Evolutionary conservation across 1,284 basidiomycete genomes (phyloP), one percentile per base, ranked within the genome.

Genomic region (Cryptococcus deneoformans): DNA sequence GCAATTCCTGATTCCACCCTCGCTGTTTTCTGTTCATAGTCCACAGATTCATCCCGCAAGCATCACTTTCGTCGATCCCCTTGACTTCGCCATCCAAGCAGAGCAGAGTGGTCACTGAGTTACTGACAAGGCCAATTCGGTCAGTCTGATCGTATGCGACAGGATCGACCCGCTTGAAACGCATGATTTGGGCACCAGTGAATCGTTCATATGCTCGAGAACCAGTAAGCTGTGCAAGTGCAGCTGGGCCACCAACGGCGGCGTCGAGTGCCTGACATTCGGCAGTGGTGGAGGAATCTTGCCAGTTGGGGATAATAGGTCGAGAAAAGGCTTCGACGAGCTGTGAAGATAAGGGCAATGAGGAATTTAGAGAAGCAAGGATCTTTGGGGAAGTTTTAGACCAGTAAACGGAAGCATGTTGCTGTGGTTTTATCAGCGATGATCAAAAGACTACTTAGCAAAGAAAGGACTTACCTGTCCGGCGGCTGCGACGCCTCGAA

Each of bases 401-500:
- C 87, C 90, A 93, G 72, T 89, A 93, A 8, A 93, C 89, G 1
- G 89, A 90, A 9, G 91, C 90, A 72, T 95, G 92, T 87, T 95
- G 92, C 87, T 92, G 58, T 44, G 43, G 29, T 52, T 12, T 5
- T 11, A 29, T 64, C 37, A 59, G 56, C 46, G 4, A 11, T 4
- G 8, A 20, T n/a, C 10, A 14, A 44, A n/a, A 7, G 20, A 20
- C 9, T 5, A 14, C 20, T 14, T 20, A 8, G 46, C 1, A 24
- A 29, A 2, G 9, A 24, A 29, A 2, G 9, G 6, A 63, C 72
- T 52, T 54, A 75, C 71, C 63, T 75, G 73, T 1, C 69, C 74
- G 24, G 74, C 72, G 12, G 72, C 74, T 2, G 70, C 61, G 4
- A 73, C 66, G 14, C 67, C 74, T 46, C 63, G 58, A n/a, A 76